Percentiles rank a stretch among this genome's conserved stretches.
phyloP scores from a whole-genome alignment of 2,329 filamentous ascomycete genomes.

The Ophiocordyceps camponoti-leonardi region DNA sequence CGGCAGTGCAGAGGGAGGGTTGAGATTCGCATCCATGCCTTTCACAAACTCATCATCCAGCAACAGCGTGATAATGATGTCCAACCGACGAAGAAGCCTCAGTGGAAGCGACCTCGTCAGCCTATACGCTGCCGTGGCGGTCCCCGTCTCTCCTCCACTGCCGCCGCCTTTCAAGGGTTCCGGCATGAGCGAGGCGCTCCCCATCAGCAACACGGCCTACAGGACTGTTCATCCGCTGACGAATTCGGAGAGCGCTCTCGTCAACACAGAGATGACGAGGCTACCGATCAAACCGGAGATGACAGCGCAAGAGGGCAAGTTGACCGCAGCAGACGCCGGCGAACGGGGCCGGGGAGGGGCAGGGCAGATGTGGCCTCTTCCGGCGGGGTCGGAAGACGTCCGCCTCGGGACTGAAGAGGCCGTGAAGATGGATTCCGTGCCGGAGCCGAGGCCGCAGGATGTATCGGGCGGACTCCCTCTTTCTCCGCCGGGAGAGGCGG shows the following conservation, averaged over 20 bases:
- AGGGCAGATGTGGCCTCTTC: no score
- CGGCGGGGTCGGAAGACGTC: no score
- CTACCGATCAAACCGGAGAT: not conserved
- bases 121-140: conserved; percentile 21
- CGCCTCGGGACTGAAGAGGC: no score
- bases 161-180: conserved; percentile 15
- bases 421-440: no score
- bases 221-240: not conserved
- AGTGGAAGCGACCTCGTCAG: conserved; percentile 18
- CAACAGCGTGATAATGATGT: not conserved
- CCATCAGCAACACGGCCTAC: not conserved
- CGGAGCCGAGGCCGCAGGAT: no score
- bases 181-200: conserved; percentile 3
- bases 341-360: no score
- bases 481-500: no score
- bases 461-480: no score
- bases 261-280: not conserved
- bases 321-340: no score
- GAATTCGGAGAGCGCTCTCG: not conserved
- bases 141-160: conserved; percentile 5
- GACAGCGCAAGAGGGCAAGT: not conserved
- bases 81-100: not conserved
- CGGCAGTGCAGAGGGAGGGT: not conserved
- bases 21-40: not conserved
- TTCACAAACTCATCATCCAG: not conserved